Evolutionary conservation across 208 protist genomes (phyloP), one percentile per base, ranked within the genome.

Genomic region (Trypanosoma vivax): DNA sequence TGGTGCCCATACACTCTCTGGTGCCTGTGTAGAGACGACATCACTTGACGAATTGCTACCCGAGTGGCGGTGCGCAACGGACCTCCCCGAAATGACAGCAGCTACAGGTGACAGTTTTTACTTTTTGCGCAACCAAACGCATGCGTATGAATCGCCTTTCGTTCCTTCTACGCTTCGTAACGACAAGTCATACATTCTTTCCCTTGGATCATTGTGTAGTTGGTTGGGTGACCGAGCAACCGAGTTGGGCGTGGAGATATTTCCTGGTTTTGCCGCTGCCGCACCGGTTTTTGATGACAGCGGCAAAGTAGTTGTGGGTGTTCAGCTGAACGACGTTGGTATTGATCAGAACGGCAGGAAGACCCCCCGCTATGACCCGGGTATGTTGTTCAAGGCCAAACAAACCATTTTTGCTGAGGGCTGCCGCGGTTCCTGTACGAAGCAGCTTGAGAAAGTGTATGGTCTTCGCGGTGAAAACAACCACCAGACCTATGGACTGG

Each of bases 391-490:
- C 46, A 80, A 79, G 27, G 94, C 91, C 2, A 92, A 84, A 52
- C 72, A 96, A 59, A 99, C 96, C 7, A 60, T 99, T 33, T 97
- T 99, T 59, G 95, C 89, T 11, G 97, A 99, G 73, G 97, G 97
- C 55, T 97, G 92, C 68, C 90, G 96, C 52, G 97, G 97, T 39
- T 95, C 81, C 16, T 83, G 97, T 58, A 96, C 92, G 5, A 98
- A 98, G 73, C 69, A 72, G 50, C 38, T 99, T 2, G 85, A 96
- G 63, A 74, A 76, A 38, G 78, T 79, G 38, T 97, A 96, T 53
- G 52, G 76, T 29, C 77, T 98, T 24, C 83, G 92, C 48, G 58
- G 73, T 5, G 67, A 78, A 21, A 57, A 56, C 50, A 78, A 96
- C 47, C 76, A 68, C 51, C 97, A 98, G 73, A 96, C 91, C 5